Percentiles rank a stretch among this genome's conserved stretches.
phyloP scores from a whole-genome alignment of 2,329 filamentous ascomycete genomes.

The Xylaria hypoxylon region DNA sequence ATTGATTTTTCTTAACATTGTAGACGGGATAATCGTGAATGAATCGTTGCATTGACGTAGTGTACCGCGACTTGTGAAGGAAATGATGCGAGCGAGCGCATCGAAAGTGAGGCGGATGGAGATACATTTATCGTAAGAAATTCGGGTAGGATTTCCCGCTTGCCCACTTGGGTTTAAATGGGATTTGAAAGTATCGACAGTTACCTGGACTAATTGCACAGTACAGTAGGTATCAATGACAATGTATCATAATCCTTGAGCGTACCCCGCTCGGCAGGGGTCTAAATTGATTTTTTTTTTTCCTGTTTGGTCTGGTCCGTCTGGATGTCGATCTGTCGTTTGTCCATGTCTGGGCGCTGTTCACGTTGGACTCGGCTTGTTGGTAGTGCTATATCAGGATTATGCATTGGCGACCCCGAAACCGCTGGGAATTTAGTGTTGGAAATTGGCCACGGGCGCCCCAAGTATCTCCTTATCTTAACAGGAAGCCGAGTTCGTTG shows the following conservation, averaged over 20 bases:
- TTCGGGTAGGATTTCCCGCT: background rate
- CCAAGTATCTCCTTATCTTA: slow-evolving; percentile 28
- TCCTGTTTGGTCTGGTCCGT: slow-evolving; percentile 7
- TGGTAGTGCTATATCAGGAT: slow-evolving; percentile 23
- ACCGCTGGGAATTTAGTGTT: background rate
- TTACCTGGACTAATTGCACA: no score
- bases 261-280: slow-evolving; percentile 18
- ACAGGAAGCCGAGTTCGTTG: slow-evolving; percentile 31
- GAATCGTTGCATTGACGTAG: background rate
- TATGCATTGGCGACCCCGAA: background rate
- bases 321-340: slow-evolving; percentile 2
- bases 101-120: slow-evolving; percentile 25
- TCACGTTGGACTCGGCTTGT: slow-evolving; percentile 26
- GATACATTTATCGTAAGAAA: background rate
- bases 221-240: no score
- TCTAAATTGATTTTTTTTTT: slow-evolving; percentile 20
- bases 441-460: background rate
- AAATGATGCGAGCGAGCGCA: background rate
- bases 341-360: slow-evolving; percentile 4
- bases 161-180: slow-evolving; percentile 10
- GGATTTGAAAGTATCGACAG: background rate
- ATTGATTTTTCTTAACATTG: background rate
- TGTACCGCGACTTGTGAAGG: background rate
- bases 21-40: background rate
- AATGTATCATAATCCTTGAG: no score